phyloP scores from a whole-genome alignment of 108 stramenopile species.

The Cyclotella sp. region DNA sequence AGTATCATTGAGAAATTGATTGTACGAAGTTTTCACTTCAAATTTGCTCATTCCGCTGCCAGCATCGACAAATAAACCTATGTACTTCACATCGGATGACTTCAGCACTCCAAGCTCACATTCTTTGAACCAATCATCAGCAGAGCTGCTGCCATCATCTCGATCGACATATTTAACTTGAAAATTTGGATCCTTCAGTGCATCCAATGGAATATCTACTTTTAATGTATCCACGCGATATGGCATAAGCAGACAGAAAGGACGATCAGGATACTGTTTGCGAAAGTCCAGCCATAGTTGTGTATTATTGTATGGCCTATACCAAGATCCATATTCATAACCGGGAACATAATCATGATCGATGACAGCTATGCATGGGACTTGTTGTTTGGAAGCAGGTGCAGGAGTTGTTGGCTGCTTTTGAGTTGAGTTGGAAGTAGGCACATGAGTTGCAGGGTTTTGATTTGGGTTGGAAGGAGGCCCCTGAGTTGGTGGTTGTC shows the following conservation, averaged over 20 bases:
- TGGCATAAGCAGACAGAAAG: conserved; percentile 8
- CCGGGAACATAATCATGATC: conserved; percentile 4
- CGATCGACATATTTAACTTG: not conserved
- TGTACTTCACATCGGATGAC: not conserved
- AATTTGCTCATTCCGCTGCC: too few species aligned
- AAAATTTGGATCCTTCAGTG: conserved; percentile 1
- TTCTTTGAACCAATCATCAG: not conserved
- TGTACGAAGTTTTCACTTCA: conserved; percentile 15
- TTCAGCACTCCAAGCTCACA: not conserved
- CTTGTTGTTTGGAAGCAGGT: not conserved
- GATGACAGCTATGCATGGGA: conserved; percentile 8
- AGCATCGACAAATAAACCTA: conserved; percentile 6
- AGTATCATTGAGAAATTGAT: not conserved
- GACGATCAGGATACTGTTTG: not conserved
- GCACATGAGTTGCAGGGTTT: too few species aligned
- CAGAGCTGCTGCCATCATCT: not conserved
- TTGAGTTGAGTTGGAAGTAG: too few species aligned
- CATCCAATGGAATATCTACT: not conserved
- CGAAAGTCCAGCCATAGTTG: not conserved
- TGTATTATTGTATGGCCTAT: not conserved
- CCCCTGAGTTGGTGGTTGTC: too few species aligned
- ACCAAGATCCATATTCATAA: too few species aligned
- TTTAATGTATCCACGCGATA: not conserved
- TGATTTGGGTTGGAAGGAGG: too few species aligned
- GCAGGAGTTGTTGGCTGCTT: too few species aligned